phyloP scores from a whole-genome alignment of 2,329 filamentous ascomycete species.

The Cryphonectria parasitica region DNA sequence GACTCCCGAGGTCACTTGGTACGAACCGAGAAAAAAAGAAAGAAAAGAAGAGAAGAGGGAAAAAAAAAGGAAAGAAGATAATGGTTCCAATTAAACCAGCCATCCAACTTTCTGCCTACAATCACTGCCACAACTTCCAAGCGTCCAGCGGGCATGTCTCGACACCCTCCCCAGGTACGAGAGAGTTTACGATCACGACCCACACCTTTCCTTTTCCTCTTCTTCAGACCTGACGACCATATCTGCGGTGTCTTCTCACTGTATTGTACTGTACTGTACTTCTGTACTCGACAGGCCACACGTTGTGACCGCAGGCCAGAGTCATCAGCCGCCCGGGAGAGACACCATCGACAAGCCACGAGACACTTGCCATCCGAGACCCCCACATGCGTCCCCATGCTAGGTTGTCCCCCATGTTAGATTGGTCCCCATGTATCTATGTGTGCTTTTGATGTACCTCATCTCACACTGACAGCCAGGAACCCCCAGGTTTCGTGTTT shows the following conservation, averaged over 20 bases:
- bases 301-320: neutral
- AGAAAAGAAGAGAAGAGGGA: no score
- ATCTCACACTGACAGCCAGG: neutral
- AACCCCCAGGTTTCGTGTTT: neutral
- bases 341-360: constrained; percentile 14
- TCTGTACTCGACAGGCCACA: neutral
- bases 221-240: neutral
- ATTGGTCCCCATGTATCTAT: neutral
- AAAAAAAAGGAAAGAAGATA: no score
- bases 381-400: neutral
- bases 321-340: constrained; percentile 6
- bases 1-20: no score
- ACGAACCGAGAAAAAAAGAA: no score
- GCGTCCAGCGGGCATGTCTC: neutral
- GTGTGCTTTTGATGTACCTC: neutral
- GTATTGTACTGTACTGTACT: neutral
- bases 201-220: neutral
- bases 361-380: constrained; percentile 17
- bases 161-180: neutral
- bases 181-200: neutral
- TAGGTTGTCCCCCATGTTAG: neutral
- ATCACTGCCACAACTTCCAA: neutral
- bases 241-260: neutral
- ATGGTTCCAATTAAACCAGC: neutral
- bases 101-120: neutral